Conservation (phyloP, 805 yeast species). For the Saturnispora halmiae region DNA sequence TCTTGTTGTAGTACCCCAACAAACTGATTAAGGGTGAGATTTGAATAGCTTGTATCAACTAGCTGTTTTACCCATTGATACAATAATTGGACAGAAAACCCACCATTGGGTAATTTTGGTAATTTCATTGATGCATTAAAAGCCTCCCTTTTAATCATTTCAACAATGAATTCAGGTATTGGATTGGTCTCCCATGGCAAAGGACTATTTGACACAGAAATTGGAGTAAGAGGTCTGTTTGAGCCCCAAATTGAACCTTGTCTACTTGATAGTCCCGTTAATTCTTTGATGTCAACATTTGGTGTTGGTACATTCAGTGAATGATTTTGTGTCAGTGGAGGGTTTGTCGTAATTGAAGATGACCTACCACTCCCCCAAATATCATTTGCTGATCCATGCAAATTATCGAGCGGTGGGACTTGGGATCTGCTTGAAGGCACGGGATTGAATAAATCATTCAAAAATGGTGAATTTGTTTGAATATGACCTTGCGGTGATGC, state of each 20-base stretch:
- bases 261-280: not conserved
- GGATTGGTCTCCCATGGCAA: not conserved
- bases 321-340: too few species aligned
- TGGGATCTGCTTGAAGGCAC: not conserved
- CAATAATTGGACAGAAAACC: not conserved
- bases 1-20: constrained; percentile 29
- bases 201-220: not conserved
- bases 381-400: not conserved
- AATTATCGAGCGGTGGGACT: not conserved
- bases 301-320: too few species aligned
- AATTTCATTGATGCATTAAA: constrained; percentile 32
- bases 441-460: constrained; percentile 5
- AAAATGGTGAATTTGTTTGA: not conserved
- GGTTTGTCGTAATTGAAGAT: not conserved
- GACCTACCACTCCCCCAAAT: constrained; percentile 4
- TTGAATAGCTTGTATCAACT: constrained; percentile 28
- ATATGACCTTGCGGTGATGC: not conserved
- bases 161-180: not conserved
- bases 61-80: not conserved
- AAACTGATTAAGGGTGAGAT: constrained; percentile 17
- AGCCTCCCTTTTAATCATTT: constrained; percentile 33
- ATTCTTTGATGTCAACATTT: not conserved
- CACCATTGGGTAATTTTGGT: constrained; percentile 16
- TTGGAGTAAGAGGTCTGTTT: not conserved
- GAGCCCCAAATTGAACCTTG: constrained; percentile 8